A percentile compares a stretch with the other conserved stretches of the same genome.
phyloP scores from a whole-genome alignment of 495 filamentous ascomycete genomes.

The Annulohypoxylon bovei region DNA sequence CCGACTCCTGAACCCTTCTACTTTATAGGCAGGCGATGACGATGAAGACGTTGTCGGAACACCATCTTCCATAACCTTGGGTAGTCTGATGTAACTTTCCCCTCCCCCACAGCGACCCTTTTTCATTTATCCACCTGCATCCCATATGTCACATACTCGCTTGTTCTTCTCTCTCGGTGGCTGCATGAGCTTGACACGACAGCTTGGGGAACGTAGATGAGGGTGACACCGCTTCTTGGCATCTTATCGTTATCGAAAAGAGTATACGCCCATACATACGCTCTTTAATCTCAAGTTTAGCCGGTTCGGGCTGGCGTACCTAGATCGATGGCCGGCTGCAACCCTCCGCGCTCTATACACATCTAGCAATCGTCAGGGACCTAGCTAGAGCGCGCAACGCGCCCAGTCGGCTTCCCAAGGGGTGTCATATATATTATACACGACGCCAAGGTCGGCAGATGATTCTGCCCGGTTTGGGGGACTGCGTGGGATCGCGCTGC shows the following conservation, averaged over 20 bases:
- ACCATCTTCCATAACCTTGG: conserved; percentile 38
- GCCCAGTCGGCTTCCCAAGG: conserved; percentile 32
- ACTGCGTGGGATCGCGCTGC: conserved; percentile 26
- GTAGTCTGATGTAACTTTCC: conserved; percentile 40
- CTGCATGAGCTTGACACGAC: conserved; percentile 35
- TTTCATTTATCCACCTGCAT: conserved; percentile 43
- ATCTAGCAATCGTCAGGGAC: conserved; percentile 26
- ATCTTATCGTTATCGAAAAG: conserved; percentile 43
- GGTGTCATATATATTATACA: conserved; percentile 44
- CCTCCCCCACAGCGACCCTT: conserved; percentile 36
- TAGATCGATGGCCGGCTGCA: conserved; percentile 39
- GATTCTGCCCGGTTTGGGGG: conserved; percentile 25
- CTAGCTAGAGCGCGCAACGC: conserved; percentile 20
- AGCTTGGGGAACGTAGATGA: conserved; percentile 8
- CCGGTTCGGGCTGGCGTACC: conserved; percentile 28
- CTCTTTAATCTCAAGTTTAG: conserved; percentile 39
- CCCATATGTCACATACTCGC: conserved; percentile 25
- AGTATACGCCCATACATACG: conserved; percentile 23
- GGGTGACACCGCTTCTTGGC: conserved; percentile 42
- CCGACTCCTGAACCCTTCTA: conserved; percentile 10
- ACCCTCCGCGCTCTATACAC: conserved; percentile 38
- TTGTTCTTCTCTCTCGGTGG: conserved; percentile 7
- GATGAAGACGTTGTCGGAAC: conserved; percentile 34
- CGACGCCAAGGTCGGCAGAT: conserved; percentile 49
- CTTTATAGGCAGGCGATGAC: conserved; percentile 38